Base-by-base conservation (phyloP, 2,329 filamentous ascomycete species). In the Elsinoe arachidis region DNA sequence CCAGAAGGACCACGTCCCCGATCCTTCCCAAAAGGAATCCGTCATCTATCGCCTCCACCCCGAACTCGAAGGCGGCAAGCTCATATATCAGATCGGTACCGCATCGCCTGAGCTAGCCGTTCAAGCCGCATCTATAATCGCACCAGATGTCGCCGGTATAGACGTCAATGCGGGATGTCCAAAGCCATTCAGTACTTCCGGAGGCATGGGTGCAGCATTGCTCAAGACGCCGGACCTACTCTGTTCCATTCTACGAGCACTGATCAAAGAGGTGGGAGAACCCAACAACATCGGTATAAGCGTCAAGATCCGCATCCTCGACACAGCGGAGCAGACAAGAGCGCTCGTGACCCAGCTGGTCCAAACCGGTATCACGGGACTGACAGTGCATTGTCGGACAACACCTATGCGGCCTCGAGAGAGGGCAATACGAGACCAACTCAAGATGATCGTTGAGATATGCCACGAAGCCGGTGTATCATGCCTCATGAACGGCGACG, bases 81-180 rank as follows among this genome's bases (percentile, higher is more conserved):
- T 95, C 56, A 87, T 99, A 59, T 97, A 93, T 71, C 93, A 99
- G 70, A 84, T 99, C 59, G 93, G 93, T 59, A 96, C 92, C 0
- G 83, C 90, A 9, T 85, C 87, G 59, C 90, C 93, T 0, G 84
- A 86, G 11, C 80, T 85, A 30, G 93, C 93, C 1, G 91, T 97
- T 0, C 76, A 87, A 69, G 91, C 92, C 1, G 90, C 92, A 1
- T 84, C 84, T 55, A 74, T 96, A 14, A 86, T 99, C 17, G 93
- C 91, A 0, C 80, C 76, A 11, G 90, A 97, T 72, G 93, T 99
- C 2, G 85, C 86, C 0, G 93, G 93, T 60, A 96, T 99, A 64
- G 93, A 97, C 70, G 87, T 99, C 61, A 99, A 99, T 70, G 90
- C 93, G 0, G 93, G 93, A n/a, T 99, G 93, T 69, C 93, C 93